Evolutionary conservation across 257 asterid genomes (phyloP).

Genomic region (Nicotiana tabacum): DNA sequence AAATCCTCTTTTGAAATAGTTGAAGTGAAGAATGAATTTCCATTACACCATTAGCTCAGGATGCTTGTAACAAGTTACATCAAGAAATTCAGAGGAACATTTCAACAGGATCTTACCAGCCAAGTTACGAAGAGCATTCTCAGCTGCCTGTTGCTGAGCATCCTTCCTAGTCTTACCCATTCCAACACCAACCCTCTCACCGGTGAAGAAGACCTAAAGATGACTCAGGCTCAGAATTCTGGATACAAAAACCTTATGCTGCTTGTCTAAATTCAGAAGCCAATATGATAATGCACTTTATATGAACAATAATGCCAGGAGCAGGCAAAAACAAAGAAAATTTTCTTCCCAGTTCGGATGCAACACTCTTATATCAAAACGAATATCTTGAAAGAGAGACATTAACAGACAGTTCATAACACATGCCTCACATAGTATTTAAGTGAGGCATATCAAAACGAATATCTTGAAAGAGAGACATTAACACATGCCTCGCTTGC

Average conservation of each 20-base stretch:
- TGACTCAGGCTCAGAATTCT: slow-evolving; percentile 26
- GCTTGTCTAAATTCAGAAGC: slow-evolving; percentile 2
- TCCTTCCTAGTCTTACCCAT: slow-evolving; percentile 91
- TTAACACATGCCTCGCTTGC: not conserved
- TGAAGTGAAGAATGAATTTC: not conserved
- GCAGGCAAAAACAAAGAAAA: not conserved
- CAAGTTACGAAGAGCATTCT: slow-evolving; percentile 82
- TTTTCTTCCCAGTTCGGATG: not conserved
- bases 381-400: not conserved
- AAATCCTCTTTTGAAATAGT: not conserved
- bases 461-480: not conserved
- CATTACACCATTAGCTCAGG: not conserved
- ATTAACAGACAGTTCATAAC: not conserved
- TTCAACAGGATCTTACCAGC: slow-evolving; percentile 54
- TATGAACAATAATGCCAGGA: not conserved
- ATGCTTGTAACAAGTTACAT: not conserved
- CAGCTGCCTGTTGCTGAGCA: slow-evolving; percentile 98
- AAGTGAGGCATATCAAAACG: not conserved
- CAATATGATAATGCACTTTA: not conserved
- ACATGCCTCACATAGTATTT: too few relatives aligned
- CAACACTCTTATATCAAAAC: not conserved
- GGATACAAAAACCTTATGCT: slow-evolving; percentile 12
- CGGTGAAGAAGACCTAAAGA: slow-evolving; percentile 71
- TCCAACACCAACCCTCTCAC: slow-evolving; percentile 83
- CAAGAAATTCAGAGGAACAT: not conserved